These are phyloP conservation scores for Wallacemonas sp. DNA, from an alignment of 208 protist species.

Conservation along the genomic window DNA sequence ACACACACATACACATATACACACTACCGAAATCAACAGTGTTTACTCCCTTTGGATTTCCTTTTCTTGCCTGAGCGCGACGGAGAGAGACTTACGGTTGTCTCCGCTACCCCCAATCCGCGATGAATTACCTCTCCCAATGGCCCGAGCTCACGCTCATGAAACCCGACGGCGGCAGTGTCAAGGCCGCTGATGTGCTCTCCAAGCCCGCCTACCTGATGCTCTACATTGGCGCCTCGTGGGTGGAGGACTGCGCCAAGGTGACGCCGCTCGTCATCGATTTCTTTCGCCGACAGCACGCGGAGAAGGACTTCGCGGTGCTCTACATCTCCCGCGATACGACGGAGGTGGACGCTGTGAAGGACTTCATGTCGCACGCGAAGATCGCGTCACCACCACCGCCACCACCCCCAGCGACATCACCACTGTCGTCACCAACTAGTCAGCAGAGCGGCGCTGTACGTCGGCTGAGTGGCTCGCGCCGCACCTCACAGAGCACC, in stretches of 20 bases:
- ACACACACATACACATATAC: too few relatives aligned
- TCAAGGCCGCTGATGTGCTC: constrained; percentile 27
- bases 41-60: too few relatives aligned
- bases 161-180: constrained; percentile 25
- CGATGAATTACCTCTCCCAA: constrained; percentile 51
- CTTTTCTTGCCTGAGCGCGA: too few relatives aligned
- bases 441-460: background rate
- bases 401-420: background rate
- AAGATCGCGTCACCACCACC: background rate
- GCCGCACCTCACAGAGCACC: constrained; percentile 1
- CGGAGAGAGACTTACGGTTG: too few relatives aligned
- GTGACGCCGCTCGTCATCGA: constrained; percentile 23
- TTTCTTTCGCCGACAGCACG: constrained; percentile 33
- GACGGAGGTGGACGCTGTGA: constrained; percentile 1
- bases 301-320: constrained; percentile 16
- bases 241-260: constrained; percentile 13
- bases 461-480: too few relatives aligned
- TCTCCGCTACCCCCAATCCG: too few relatives aligned
- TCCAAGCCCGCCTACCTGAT: constrained; percentile 23
- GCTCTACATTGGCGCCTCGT: constrained; percentile 36
- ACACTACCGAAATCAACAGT: too few relatives aligned
- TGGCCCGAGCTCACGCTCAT: constrained; percentile 39
- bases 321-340: constrained; percentile 19
- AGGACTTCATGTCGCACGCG: constrained; percentile 5
- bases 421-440: background rate